Conservation (phyloP, 768 basidiomycete genomes). For the Lactarius indigo region DNA sequence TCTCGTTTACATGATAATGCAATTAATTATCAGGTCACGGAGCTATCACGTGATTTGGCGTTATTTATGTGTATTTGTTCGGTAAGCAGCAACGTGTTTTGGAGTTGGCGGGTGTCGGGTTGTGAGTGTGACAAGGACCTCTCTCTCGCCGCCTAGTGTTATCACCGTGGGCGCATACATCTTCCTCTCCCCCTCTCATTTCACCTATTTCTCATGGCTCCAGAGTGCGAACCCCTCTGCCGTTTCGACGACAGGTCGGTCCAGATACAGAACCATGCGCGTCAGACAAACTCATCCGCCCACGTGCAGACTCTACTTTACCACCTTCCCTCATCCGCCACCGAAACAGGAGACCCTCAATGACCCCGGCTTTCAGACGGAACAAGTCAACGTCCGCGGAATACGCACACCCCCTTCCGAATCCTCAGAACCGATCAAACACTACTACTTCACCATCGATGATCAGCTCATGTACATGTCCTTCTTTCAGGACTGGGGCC, state of each 20-base stretch:
- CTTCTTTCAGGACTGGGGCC: slow-evolving; percentile 95
- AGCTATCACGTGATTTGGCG: slow-evolving; percentile 7
- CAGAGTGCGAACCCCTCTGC: slow-evolving; percentile 71
- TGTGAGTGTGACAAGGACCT: not conserved
- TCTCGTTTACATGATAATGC: too few species aligned
- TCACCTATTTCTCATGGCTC: slow-evolving; percentile 33
- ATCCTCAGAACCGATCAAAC: slow-evolving; percentile 71
- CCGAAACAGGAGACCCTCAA: slow-evolving; percentile 68
- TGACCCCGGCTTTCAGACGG: slow-evolving; percentile 47
- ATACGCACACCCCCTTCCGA: slow-evolving; percentile 56
- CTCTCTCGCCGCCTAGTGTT: not conserved
- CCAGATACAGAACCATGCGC: not conserved
- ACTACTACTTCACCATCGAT: slow-evolving; percentile 92
- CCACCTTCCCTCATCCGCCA: slow-evolving; percentile 76
- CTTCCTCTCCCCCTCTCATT: not conserved
- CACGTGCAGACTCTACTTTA: slow-evolving; percentile 66
- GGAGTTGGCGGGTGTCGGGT: not conserved
- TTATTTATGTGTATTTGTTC: slow-evolving; percentile 22
- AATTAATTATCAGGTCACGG: not conserved
- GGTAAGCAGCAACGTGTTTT: slow-evolving; percentile 15
- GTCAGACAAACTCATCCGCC: slow-evolving; percentile 6
- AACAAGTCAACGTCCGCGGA: slow-evolving; percentile 60
- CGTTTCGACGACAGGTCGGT: slow-evolving; percentile 72
- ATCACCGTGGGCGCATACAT: not conserved
- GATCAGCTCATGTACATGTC: slow-evolving; percentile 89